These are phyloP conservation scores for Solanum rostratum DNA, from an alignment of 257 asterid genomes.

Conservation along the genomic window DNA sequence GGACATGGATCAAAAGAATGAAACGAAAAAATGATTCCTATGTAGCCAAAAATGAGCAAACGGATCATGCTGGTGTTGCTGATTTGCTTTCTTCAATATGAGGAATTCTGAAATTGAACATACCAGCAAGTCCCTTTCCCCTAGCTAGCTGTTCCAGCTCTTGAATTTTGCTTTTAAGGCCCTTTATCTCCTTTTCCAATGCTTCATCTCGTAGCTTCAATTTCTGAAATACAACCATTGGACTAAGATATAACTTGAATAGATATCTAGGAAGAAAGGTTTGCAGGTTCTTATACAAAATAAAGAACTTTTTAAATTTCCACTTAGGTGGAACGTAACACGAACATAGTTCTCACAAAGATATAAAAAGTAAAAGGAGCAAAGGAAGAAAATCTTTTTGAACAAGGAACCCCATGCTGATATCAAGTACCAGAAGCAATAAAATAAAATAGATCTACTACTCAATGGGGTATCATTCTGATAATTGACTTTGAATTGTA, in stretches of 20 bases:
- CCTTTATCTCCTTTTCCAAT: conserved; percentile 22
- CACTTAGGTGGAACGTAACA: background rate
- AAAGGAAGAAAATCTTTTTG: background rate
- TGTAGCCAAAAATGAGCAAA: background rate
- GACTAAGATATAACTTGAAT: background rate
- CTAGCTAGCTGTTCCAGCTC: conserved; percentile 34
- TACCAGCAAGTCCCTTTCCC: conserved; percentile 31
- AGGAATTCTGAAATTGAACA: conserved; percentile 18
- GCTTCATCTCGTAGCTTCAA: conserved; percentile 28
- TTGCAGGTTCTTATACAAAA: background rate
- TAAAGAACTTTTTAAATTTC: background rate
- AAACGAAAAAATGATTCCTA: background rate
- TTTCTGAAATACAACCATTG: conserved; percentile 13
- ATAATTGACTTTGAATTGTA: background rate
- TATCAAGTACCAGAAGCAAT: background rate
- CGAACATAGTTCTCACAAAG: background rate
- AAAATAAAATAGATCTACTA: background rate
- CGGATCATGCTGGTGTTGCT: conserved; percentile 1
- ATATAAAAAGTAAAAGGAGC: background rate
- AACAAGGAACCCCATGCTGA: background rate
- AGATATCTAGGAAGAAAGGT: background rate
- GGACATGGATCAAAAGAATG: conserved; percentile 8
- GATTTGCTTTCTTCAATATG: conserved; percentile 18
- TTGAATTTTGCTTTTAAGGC: conserved; percentile 19
- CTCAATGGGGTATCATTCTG: background rate